A percentile compares a stretch with the other conserved stretches of the same genome.
Conservation (phyloP, 2,329 filamentous ascomycete species). For the Alternaria triticina region DNA sequence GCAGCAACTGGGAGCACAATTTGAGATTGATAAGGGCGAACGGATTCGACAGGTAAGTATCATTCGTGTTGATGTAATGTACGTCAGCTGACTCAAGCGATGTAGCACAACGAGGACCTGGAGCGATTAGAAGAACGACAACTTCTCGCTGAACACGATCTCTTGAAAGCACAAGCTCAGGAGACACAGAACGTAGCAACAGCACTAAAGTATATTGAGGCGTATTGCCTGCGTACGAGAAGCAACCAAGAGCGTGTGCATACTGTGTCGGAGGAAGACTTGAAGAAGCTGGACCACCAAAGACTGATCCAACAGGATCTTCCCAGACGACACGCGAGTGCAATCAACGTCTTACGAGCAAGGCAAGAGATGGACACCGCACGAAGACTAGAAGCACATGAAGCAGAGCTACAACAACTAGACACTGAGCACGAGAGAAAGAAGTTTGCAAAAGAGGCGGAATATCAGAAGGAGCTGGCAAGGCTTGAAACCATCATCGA, state of each 20-base stretch:
- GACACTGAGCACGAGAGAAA: slow-evolving; percentile 42
- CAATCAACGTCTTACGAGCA: slow-evolving; percentile 56
- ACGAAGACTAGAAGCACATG: slow-evolving; percentile 46
- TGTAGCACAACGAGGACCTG: slow-evolving; percentile 47
- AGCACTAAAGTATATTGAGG: slow-evolving; percentile 56
- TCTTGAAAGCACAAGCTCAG: slow-evolving; percentile 49
- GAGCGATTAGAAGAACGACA: slow-evolving; percentile 55
- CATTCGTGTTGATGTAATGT: neutral
- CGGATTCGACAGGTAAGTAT: slow-evolving; percentile 38
- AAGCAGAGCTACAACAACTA: slow-evolving; percentile 48
- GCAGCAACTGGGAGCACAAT: slow-evolving; percentile 25
- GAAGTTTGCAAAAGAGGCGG: slow-evolving; percentile 40
- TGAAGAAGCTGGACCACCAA: slow-evolving; percentile 52
- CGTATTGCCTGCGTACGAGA: slow-evolving; percentile 52
- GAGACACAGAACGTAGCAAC: slow-evolving; percentile 53
- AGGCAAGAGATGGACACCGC: slow-evolving; percentile 52
- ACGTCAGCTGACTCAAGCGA: slow-evolving; percentile 25
- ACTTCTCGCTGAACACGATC: slow-evolving; percentile 51
- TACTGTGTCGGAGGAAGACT: slow-evolving; percentile 53
- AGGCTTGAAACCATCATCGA: slow-evolving; percentile 43
- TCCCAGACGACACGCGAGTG: slow-evolving; percentile 51
- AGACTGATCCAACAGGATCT: slow-evolving; percentile 48
- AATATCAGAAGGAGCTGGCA: slow-evolving; percentile 41
- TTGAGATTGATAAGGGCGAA: slow-evolving; percentile 27
- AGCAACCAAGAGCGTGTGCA: slow-evolving; percentile 33